phyloP scores from a whole-genome alignment of 306 rosid genomes.

The Argentina anserina region DNA sequence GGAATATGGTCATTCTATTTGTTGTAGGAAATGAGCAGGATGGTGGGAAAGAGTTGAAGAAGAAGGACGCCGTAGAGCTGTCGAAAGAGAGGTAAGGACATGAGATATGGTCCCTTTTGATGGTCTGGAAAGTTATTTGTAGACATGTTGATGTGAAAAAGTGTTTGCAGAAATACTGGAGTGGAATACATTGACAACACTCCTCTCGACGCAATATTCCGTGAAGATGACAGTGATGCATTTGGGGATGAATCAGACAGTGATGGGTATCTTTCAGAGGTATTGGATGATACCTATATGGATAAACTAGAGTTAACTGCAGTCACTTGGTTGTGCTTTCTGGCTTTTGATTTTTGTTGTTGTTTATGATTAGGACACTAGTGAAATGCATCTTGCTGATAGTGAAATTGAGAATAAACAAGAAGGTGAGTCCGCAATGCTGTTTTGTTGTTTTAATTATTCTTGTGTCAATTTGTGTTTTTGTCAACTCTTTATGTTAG shows the following conservation, averaged over 20 bases:
- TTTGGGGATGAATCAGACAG: constrained; percentile 65
- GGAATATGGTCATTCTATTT: constrained; percentile 16
- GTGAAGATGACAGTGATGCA: constrained; percentile 53
- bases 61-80: constrained; percentile 36
- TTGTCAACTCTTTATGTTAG: neutral
- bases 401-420: constrained; percentile 34
- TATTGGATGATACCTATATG: constrained; percentile 28
- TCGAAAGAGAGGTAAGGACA: constrained; percentile 49
- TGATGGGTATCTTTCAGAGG: constrained; percentile 92
- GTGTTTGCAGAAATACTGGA: constrained; percentile 35
- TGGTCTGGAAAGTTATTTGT: neutral
- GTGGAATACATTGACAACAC: constrained; percentile 33
- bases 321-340: constrained; percentile 12
- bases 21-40: constrained; percentile 36
- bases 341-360: neutral
- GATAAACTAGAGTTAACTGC: constrained; percentile 5
- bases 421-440: constrained; percentile 40
- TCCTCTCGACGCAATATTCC: constrained; percentile 55
- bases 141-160: constrained; percentile 5
- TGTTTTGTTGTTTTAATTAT: constrained; percentile 1
- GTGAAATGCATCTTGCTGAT: constrained; percentile 24
- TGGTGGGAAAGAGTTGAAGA: constrained; percentile 35
- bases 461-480: neutral
- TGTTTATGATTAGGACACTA: constrained; percentile 47
- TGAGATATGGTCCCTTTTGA: constrained; percentile 4